A percentile compares a stretch with the other conserved stretches of the same genome.
phyloP scores from a whole-genome alignment of 495 filamentous ascomycete species.

The Xylaria curta region DNA sequence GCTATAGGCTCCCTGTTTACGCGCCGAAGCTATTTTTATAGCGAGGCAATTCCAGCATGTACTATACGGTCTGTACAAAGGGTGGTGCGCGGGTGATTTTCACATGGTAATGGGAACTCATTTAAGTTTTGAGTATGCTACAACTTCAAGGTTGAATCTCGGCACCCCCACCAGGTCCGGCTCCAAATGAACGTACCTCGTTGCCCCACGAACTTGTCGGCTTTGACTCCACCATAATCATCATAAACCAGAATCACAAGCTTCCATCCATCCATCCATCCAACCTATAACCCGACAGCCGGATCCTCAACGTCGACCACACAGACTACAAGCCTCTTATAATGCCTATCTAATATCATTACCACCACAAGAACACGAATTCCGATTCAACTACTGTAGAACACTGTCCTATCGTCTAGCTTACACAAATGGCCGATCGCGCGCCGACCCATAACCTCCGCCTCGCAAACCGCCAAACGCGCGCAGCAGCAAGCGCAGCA shows the following conservation, averaged over 20 bases:
- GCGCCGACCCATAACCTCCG: constrained; percentile 33
- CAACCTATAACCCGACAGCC: background rate
- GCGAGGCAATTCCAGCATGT: too few species aligned
- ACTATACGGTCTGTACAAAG: too few species aligned
- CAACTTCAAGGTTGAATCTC: too few species aligned
- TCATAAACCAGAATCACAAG: constrained; percentile 10
- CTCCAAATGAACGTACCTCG: too few species aligned
- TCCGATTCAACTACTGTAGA: background rate
- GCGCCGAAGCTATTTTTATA: too few species aligned
- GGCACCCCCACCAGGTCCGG: too few species aligned
- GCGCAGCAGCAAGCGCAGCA: constrained; percentile 29
- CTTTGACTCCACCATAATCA: background rate
- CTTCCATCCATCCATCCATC: constrained; percentile 17
- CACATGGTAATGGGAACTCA: too few species aligned
- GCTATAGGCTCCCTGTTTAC: too few species aligned
- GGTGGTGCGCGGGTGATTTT: too few species aligned
- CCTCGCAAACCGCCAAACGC: constrained; percentile 30
- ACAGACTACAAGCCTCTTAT: background rate
- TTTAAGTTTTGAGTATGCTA: too few species aligned
- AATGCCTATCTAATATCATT: constrained; percentile 1
- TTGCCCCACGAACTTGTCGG: background rate
- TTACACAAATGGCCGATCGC: constrained; percentile 38
- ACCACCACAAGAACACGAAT: background rate
- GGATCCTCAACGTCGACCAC: background rate
- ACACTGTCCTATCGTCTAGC: background rate